These are phyloP conservation scores for Neurospora sp. DNA, from an alignment of 495 filamentous ascomycete genomes.

Conservation along the genomic window DNA sequence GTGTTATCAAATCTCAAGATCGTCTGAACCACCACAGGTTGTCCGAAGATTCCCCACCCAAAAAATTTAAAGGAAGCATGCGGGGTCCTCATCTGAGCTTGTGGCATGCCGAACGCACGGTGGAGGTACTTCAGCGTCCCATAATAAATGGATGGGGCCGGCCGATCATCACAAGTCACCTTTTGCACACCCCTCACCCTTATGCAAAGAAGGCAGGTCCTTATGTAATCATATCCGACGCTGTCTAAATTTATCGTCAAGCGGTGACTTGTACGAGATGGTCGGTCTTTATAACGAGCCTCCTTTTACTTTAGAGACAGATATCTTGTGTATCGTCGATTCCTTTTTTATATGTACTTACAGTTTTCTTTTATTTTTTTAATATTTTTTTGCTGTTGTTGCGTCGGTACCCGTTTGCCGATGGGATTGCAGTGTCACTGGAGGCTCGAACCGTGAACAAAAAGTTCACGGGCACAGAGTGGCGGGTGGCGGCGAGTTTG, in stretches of 20 bases:
- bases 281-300: not conserved
- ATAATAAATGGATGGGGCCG: not conserved
- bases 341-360: not conserved
- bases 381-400: not conserved
- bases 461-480: not conserved
- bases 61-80: not conserved
- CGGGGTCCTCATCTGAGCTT: not conserved
- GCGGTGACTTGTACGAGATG: not conserved
- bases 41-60: not conserved
- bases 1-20: not conserved
- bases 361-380: not conserved
- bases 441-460: not conserved
- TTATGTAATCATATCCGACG: not conserved
- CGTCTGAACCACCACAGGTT: not conserved
- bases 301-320: not conserved
- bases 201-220: not conserved
- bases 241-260: not conserved
- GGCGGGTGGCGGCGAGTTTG: not conserved
- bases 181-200: not conserved
- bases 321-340: not conserved
- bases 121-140: not conserved
- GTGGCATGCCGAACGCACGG: not conserved
- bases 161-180: not conserved
- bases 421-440: not conserved
- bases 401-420: not conserved